Conservation (phyloP, 2,329 filamentous ascomycete species). For the Huntiella abstrusa region DNA sequence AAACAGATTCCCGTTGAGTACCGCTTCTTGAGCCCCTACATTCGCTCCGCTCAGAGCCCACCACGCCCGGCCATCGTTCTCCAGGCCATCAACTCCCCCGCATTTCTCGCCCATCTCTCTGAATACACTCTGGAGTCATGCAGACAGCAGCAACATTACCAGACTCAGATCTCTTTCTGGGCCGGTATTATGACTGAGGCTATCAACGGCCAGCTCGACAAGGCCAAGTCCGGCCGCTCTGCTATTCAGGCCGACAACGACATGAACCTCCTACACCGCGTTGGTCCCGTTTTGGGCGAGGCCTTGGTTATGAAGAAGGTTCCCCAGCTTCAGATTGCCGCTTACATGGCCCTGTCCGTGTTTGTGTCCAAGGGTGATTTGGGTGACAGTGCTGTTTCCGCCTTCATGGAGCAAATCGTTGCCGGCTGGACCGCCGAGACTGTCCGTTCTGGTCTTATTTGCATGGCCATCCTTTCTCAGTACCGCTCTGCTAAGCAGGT, state of each 20-base stretch:
- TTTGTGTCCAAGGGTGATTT: constrained; percentile 68
- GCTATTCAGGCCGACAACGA: constrained; percentile 64
- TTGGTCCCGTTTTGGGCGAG: constrained; percentile 54
- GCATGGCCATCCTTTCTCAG: constrained; percentile 64
- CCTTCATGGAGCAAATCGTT: constrained; percentile 77
- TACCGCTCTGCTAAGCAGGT: constrained; percentile 53
- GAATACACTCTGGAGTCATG: constrained; percentile 60
- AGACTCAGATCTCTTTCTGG: constrained; percentile 75
- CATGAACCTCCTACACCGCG: constrained; percentile 51
- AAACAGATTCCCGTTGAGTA: constrained; percentile 54
- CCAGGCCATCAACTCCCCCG: constrained; percentile 58
- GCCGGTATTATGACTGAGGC: constrained; percentile 73
- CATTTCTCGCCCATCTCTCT: constrained; percentile 61
- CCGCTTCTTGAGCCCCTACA: constrained; percentile 73
- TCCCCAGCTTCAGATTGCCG: constrained; percentile 64
- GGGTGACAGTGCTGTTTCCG: constrained; percentile 60
- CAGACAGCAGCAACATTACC: constrained; percentile 52
- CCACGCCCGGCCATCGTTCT: constrained; percentile 70
- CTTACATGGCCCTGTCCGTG: constrained; percentile 79
- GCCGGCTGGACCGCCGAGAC: constrained; percentile 60
- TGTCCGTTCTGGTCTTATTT: constrained; percentile 53
- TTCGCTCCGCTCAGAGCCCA: constrained; percentile 54
- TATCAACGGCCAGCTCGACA: constrained; percentile 64
- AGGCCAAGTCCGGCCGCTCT: constrained; percentile 53
- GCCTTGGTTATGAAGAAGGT: constrained; percentile 58